Evolutionary conservation across 2,329 filamentous ascomycete genomes (phyloP), one percentile per base, ranked within the genome.

Genomic region (Ilyonectria destructans): DNA sequence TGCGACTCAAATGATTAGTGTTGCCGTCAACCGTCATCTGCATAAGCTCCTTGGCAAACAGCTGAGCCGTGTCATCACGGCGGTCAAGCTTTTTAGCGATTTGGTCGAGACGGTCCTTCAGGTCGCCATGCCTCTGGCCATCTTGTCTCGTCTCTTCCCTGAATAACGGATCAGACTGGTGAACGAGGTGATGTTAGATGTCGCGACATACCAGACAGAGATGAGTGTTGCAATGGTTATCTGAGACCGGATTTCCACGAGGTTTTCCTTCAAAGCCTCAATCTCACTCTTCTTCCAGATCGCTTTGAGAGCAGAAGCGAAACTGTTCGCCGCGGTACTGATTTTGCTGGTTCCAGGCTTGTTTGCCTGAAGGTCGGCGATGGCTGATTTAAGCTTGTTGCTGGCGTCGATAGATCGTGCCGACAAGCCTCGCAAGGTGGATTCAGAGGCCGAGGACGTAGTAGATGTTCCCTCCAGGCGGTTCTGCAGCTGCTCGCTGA

Each of bases 311-410:
- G 51, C 31, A 5, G 31, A 52, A 4, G 51, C 31, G 4, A 54
- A 35, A 19, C 51, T 54, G 12, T 54, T 54, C 21, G 51, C 51
- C 8, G 51, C 51, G 6, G 51, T 54, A n/a, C 51, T 54, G n/a
- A 54, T 37, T 15, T 21, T 54, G n/a, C 51, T 21, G 10, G 9
- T 35, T 13, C 51, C 31, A 3, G 10, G 31, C 10, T 23, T 54
- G 10, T 31, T 12, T 8, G 51, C 51, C 31, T 35, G 51, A 12
- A 54, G n/a, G n/a, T 54, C 51, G 10, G n/a, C 13, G 29, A 54
- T 54, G 5, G 31, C 51, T 13, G 51, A 15, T 17, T 54, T 31
- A 9, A 54, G 29, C 6, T 35, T 54, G 31, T 21, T 13, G 5
- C 51, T 54, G 1, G 51, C 31, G 5, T 35, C 51, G 12, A 54